Conservation (phyloP, 2,329 filamentous ascomycete genomes). For the Ophiognomonia clavigignenti-juglandacearum region DNA sequence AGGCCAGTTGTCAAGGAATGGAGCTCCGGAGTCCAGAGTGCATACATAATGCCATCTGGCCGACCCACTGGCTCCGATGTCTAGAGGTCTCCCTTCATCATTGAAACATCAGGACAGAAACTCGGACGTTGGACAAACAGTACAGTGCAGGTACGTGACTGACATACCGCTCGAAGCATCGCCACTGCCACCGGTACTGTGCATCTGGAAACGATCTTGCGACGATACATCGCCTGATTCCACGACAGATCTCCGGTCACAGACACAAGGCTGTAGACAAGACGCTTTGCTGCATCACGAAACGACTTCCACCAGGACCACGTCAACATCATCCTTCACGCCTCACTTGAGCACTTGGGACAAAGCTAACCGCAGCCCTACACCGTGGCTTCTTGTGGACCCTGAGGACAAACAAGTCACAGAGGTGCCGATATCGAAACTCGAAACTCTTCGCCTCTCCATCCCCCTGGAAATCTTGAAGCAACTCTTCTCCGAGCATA, state of each 20-base stretch:
- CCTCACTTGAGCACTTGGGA: neutral
- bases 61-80: neutral
- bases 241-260: no score
- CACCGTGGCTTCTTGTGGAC: neutral
- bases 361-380: constrained; percentile 4
- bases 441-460: neutral
- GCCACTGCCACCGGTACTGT: no score
- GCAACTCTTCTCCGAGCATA: neutral
- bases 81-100: neutral
- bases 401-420: constrained; percentile 6
- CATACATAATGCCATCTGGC: constrained; percentile 3
- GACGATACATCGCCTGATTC: no score
- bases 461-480: neutral
- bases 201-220: no score
- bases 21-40: neutral
- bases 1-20: neutral
- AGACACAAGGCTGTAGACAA: neutral
- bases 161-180: no score
- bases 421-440: neutral
- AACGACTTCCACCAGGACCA: neutral
- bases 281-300: neutral
- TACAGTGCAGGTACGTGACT: no score
- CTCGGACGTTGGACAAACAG: no score
- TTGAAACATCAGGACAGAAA: no score
- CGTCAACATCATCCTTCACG: neutral